phyloP scores from a whole-genome alignment of 2,329 filamentous ascomycete genomes.

The Neonectria sp. region DNA sequence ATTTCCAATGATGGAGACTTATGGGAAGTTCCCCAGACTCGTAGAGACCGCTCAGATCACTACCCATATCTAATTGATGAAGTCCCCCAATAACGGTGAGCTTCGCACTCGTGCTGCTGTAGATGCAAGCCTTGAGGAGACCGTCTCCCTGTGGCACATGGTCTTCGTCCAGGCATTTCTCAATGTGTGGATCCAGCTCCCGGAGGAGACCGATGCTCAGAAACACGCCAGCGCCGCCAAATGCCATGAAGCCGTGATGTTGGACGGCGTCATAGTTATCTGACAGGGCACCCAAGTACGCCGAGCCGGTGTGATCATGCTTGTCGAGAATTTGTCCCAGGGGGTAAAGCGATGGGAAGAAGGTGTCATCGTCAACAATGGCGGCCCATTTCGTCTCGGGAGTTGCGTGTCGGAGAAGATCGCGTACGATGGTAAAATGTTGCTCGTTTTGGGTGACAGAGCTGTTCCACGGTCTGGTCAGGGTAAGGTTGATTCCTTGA shows the following conservation, averaged over 20 bases:
- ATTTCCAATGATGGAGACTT: slow-evolving; percentile 76
- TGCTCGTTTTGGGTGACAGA: slow-evolving; percentile 64
- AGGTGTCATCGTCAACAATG: slow-evolving; percentile 75
- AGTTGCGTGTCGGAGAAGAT: slow-evolving; percentile 61
- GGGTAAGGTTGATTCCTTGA: slow-evolving; percentile 53
- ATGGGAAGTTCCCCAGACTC: slow-evolving; percentile 69
- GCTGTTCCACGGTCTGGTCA: slow-evolving; percentile 53
- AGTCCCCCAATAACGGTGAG: slow-evolving; percentile 70
- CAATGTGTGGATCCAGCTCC: slow-evolving; percentile 63
- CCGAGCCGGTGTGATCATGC: slow-evolving; percentile 64
- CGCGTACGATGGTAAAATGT: slow-evolving; percentile 69
- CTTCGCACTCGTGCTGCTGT: slow-evolving; percentile 66
- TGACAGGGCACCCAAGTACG: slow-evolving; percentile 71
- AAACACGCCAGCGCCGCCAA: slow-evolving; percentile 73
- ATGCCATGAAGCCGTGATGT: slow-evolving; percentile 71
- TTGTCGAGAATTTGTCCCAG: slow-evolving; percentile 63
- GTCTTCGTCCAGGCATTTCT: slow-evolving; percentile 60
- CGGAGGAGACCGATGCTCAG: slow-evolving; percentile 67
- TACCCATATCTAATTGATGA: slow-evolving; percentile 70
- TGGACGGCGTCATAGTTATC: slow-evolving; percentile 68
- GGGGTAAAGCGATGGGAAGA: slow-evolving; percentile 69
- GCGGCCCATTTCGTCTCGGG: slow-evolving; percentile 67
- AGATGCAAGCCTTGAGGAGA: slow-evolving; percentile 71
- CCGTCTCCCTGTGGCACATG: slow-evolving; percentile 64
- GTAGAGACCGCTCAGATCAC: slow-evolving; percentile 72